Evolutionary conservation across 2,329 filamentous ascomycete genomes (phyloP).

Genomic region (Curvularia eragrostidis): DNA sequence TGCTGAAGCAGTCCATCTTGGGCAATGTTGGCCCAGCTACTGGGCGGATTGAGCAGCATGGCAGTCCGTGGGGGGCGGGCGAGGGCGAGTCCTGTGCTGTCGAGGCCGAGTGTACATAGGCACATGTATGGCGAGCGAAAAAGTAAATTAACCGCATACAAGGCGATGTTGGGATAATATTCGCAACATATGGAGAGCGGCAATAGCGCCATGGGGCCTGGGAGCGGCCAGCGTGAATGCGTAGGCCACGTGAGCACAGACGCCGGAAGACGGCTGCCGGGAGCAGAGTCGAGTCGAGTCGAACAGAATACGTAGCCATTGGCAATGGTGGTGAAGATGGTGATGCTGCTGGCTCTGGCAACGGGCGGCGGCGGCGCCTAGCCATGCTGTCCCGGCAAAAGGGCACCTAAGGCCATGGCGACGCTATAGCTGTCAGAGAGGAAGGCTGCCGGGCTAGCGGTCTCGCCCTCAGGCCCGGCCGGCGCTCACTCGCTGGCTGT

Average conservation of each 20-base stretch:
- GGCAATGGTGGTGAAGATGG: not conserved
- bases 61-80: too few species aligned
- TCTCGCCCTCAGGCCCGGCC: conserved; percentile 12
- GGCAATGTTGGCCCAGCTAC: not conserved
- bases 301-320: too few species aligned
- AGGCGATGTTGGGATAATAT: conserved; percentile 33
- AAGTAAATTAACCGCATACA: conserved; percentile 40
- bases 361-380: conserved; percentile 7
- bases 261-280: not conserved
- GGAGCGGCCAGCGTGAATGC: conserved; percentile 14
- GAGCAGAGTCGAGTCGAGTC: too few species aligned
- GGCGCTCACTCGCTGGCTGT: conserved; percentile 18
- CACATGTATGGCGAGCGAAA: conserved; percentile 17
- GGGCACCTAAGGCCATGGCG: conserved; percentile 31
- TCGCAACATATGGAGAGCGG: conserved; percentile 28
- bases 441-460: conserved; percentile 25
- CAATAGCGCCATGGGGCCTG: conserved; percentile 23
- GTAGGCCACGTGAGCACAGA: conserved; percentile 17
- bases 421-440: conserved; percentile 38
- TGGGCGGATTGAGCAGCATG: not conserved
- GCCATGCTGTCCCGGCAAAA: conserved; percentile 32
- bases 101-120: conserved; percentile 3
- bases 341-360: not conserved
- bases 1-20: not conserved
- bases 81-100: conserved; percentile 21